Base-by-base conservation (phyloP, 116 monocot genomes). In the Trichopus zeylanicus region DNA sequence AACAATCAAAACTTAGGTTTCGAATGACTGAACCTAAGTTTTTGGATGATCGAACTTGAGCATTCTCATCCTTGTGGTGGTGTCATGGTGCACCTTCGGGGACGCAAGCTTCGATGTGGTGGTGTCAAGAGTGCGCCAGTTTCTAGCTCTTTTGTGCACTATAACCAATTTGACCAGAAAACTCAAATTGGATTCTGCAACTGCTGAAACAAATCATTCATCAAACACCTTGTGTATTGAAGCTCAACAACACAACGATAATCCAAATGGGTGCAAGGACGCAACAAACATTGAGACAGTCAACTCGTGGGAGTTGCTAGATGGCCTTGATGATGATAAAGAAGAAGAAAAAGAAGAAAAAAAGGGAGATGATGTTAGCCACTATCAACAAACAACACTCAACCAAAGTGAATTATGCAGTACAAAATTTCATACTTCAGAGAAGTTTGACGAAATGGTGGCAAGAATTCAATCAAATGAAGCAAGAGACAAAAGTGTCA, bases 71-170 rank as follows among this genome's bases (percentile, higher is more conserved):
- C n/a, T n/a, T n/a, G n/a, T n/a, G n/a, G n/a, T n/a, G n/a, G n/a
- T n/a, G n/a, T n/a, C n/a, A n/a, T n/a, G n/a, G n/a, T n/a, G n/a
- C n/a, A n/a, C 91, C 15, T 91, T 91, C 55, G 26, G 77, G 1
- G 91, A 86, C 67, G 74, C 62, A 1, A 70, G 71, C 67, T 89
- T 89, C 75, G 89, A 89, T 61, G 89, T 84, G 21, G 85, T 85
- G 48, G 78, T 81, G 53, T 83, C 86, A n/a, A n/a, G n/a, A n/a
- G n/a, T n/a, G n/a, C n/a, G n/a, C 46, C 70, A 83, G 29, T 67
- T 77, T 58, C 31, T 80, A 21, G 61, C 80, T 8, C 61, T 88
- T 67, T 32, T 87, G 32, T 54, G 63, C 63, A 47, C 75, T 7
- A 37, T 66, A 55, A 86, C 55, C 47, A 51, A 57, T 8, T 23